Evolutionary conservation across 1,284 basidiomycete genomes (phyloP).

Genomic region (Tylopilus sp.): DNA sequence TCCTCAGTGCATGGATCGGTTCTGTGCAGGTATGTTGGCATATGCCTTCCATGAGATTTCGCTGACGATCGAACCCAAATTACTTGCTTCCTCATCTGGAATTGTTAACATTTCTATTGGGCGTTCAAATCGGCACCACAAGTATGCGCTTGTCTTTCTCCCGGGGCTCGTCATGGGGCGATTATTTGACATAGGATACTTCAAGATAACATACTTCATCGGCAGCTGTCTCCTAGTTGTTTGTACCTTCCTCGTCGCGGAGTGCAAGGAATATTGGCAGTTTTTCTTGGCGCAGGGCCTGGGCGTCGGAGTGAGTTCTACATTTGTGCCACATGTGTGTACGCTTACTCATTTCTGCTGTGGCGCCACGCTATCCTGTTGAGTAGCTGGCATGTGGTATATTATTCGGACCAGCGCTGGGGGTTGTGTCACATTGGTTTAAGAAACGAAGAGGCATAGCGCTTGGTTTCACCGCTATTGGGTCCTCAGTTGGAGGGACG

Average conservation of each 20-base stretch:
- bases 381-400: slow-evolving; percentile 27
- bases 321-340: not conserved
- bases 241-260: slow-evolving; percentile 45
- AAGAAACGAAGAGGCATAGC: slow-evolving; percentile 37
- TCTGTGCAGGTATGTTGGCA: slow-evolving; percentile 30
- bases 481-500: slow-evolving; percentile 43
- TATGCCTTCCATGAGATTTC: not conserved
- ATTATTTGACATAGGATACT: slow-evolving; percentile 30
- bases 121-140: not conserved
- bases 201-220: slow-evolving; percentile 33
- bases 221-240: slow-evolving; percentile 40
- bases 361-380: not conserved
- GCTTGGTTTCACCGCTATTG: slow-evolving; percentile 38
- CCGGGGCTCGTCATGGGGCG: slow-evolving; percentile 29
- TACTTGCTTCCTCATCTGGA: no score
- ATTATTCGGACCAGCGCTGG: slow-evolving; percentile 44
- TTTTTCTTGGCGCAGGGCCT: slow-evolving; percentile 48
- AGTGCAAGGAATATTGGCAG: slow-evolving; percentile 52
- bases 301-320: slow-evolving; percentile 37
- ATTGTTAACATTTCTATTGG: no score
- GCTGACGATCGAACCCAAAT: no score
- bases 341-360: not conserved
- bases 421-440: slow-evolving; percentile 48
- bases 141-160: slow-evolving; percentile 43
- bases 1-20: slow-evolving; percentile 37